Base-by-base conservation (phyloP, 176 grass and related monocot species). In the Musa itinerans region DNA sequence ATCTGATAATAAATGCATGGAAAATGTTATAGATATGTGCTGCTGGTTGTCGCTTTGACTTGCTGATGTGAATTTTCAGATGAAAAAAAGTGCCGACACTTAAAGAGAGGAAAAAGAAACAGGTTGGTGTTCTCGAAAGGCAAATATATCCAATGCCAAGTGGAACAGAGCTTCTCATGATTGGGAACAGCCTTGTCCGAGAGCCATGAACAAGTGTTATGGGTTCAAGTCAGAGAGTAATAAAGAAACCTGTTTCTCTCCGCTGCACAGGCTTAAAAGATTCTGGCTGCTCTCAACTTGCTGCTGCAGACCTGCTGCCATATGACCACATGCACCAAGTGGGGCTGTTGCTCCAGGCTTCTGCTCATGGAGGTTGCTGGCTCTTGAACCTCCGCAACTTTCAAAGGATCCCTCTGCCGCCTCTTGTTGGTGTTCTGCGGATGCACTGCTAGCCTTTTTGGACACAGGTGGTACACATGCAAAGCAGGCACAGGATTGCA, bases 241-340 rank as follows among this genome's bases (percentile, higher is more conserved):
- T 43, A 43, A 43, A 43, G 4, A 43, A 43, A 43, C 4, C 34
- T 43, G 34, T 6, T 43, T 43, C 34, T n/a, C 17, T 70, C 8
- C 20, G 34, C 67, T 20, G 17, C 65, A 34, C 3, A 69, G 67
- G 11, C 16, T 50, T 50, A 27, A 4, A 11, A 69, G 43, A 69
- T n/a, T 50, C 67, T 69, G 3, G 15, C 43, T 50, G 43, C 43
- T 69, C 34, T 70, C 68, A 70, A 70, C 43, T 70, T 70, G 19
- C 43, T 20, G 20, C 34, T 21, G 34, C 68, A 70, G 34, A n/a
- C 5, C 34, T 43, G 34, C 34, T 43, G 34, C 34, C 34, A 5
- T 43, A 6, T 70, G n/a, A 70, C 48, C 68, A 70, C 68, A 70
- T 70, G 43, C 50, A 43, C 21, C 12, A 15, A 69, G 27, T 43